Percentiles rank a stretch among this genome's conserved stretches.
Evolutionary conservation across 768 basidiomycete genomes (phyloP).

Genomic region (Pulveroboletus sp.): DNA sequence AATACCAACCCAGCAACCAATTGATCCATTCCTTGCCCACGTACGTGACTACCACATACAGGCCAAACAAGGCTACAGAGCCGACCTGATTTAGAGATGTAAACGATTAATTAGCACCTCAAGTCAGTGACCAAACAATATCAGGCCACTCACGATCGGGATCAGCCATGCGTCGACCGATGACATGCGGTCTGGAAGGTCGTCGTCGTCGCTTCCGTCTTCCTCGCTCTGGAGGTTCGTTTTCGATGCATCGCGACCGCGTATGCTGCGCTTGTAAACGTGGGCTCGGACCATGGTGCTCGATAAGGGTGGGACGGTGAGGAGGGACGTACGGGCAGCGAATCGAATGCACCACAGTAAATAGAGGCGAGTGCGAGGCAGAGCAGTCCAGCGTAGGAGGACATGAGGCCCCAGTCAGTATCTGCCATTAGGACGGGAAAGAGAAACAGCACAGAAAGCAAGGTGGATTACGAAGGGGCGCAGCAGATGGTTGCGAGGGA

Average conservation of each 20-base stretch:
- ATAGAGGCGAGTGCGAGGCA: slow-evolving; percentile 61
- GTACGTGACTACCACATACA: slow-evolving; percentile 71
- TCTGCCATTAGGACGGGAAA: slow-evolving; percentile 9
- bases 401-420: slow-evolving; percentile 54
- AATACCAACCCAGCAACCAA: slow-evolving; percentile 72
- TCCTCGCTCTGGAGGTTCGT: slow-evolving; percentile 32
- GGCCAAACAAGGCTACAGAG: slow-evolving; percentile 59
- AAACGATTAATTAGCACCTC: too few species aligned
- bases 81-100: slow-evolving; percentile 45
- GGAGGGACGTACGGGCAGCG: slow-evolving; percentile 52
- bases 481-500: background rate
- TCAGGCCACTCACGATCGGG: slow-evolving; percentile 52
- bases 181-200: slow-evolving; percentile 54
- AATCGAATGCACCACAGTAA: slow-evolving; percentile 64
- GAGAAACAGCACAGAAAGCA: background rate
- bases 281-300: background rate
- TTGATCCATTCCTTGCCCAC: slow-evolving; percentile 82
- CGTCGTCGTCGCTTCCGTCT: slow-evolving; percentile 51
- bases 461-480: background rate
- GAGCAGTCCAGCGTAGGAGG: slow-evolving; percentile 66
- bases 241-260: background rate
- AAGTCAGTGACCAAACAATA: background rate
- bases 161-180: slow-evolving; percentile 70
- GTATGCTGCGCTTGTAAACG: slow-evolving; percentile 7
- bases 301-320: background rate